Evolutionary conservation across 345 rosid species (phyloP), one percentile per base, ranked within the genome.

Genomic region (Conringia planisiliqua): DNA sequence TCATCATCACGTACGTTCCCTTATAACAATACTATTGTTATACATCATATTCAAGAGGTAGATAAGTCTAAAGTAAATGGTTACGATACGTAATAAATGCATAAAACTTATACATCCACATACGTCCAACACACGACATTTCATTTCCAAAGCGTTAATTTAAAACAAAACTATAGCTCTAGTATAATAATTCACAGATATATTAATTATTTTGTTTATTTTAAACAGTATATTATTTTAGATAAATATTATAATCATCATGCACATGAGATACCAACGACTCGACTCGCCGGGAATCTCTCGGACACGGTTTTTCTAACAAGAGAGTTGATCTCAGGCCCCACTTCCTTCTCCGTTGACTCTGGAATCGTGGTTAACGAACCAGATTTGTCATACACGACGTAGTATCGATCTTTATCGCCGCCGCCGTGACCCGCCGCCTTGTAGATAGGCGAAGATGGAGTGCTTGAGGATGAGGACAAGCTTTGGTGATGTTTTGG

Each of bases 311-410:
- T 83, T 79, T 77, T 90, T 46, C 85, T 75, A 12, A 76, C 88
- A 54, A 87, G 62, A 30, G 88, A 79, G 59, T 80, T 83, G 24
- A 83, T 78, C 79, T 87, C 96, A 12, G 92, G 87, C 52, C 85
- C 85, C 22, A 84, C 58, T 29, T 64, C 87, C 22, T 82, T 81
- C 42, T 66, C 71, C 24, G 70, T 67, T 57, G 84, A 82, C 92
- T 90, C 98, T 46, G 92, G 97, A 24, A 93, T 93, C 20, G 97
- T 93, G 7, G 97, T 84, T 12, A 93, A 88, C 52, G 89, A 83
- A 1, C 91, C 90, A 0, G 92, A 70, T 73, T 86, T 93, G 59
- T 91, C 97, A 30, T 83, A 88, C 48, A 85, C 79, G 32, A 83
- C 81, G 75, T 62, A 81, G 82, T 76, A 74, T 18, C 71, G 38